Conservation (phyloP, 2,329 filamentous ascomycete species). For the Didymella arachidicola region DNA sequence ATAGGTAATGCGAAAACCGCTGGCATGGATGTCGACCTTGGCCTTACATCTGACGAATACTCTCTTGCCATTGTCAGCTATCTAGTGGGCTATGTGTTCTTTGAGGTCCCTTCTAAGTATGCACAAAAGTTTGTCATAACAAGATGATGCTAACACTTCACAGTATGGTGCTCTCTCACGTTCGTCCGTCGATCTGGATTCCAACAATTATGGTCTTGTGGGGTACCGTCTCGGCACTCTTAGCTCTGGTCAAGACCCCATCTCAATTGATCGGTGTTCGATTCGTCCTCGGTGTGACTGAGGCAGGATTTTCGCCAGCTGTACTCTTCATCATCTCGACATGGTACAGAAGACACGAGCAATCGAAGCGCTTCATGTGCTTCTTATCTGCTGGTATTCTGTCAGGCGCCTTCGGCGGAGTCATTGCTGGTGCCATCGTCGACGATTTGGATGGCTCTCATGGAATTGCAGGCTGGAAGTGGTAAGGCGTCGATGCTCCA, state of each 20-base stretch:
- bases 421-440: conserved; percentile 33
- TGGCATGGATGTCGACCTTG: conserved; percentile 32
- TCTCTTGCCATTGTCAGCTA: conserved; percentile 37
- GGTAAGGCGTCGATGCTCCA: conserved; percentile 11
- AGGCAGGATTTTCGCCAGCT: conserved; percentile 36
- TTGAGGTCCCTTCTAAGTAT: conserved; percentile 37
- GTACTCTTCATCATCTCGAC: conserved; percentile 38
- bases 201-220: conserved; percentile 33
- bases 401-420: conserved; percentile 34
- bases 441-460: conserved; percentile 29
- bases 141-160: background rate
- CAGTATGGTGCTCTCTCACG: conserved; percentile 34
- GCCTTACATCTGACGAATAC: conserved; percentile 61
- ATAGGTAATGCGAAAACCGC: conserved; percentile 55
- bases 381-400: conserved; percentile 35
- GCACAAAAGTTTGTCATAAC: background rate
- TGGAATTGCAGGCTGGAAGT: conserved; percentile 34
- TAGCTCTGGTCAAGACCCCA: conserved; percentile 30
- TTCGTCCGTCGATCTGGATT: conserved; percentile 32
- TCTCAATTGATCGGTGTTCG: conserved; percentile 34
- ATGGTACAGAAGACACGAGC: conserved; percentile 36
- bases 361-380: conserved; percentile 39
- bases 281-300: conserved; percentile 36
- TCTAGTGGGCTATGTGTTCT: conserved; percentile 35
- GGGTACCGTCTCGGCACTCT: conserved; percentile 30